Conservation (phyloP, 306 rosid species). For the Quercus aquifolioides region DNA sequence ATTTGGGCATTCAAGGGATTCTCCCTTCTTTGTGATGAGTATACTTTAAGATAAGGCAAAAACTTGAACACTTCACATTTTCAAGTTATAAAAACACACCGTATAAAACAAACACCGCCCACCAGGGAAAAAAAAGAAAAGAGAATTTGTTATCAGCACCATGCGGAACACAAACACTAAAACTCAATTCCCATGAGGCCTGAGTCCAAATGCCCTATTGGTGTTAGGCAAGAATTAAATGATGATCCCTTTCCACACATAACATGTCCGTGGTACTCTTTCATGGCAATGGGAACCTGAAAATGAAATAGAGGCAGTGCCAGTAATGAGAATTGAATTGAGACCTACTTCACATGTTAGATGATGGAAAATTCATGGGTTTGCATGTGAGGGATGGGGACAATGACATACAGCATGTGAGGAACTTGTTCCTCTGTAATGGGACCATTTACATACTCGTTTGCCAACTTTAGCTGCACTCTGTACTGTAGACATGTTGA, state of each 20-base stretch:
- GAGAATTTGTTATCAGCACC: background rate
- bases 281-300: background rate
- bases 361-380: background rate
- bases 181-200: background rate
- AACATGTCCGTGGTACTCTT: background rate
- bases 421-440: background rate
- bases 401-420: conserved; percentile 20
- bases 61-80: too few relatives aligned
- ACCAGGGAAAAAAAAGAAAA: background rate
- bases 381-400: conserved; percentile 32
- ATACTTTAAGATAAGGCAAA: too few relatives aligned
- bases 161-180: background rate
- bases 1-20: too few relatives aligned
- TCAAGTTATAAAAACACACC: too few relatives aligned
- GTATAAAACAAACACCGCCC: too few relatives aligned
- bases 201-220: conserved; percentile 1
- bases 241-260: background rate
- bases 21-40: too few relatives aligned
- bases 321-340: background rate
- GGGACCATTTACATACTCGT: conserved; percentile 2
- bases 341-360: background rate
- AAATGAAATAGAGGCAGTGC: background rate
- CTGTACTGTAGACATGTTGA: background rate
- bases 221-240: background rate
- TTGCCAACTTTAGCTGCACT: conserved; percentile 1